These are phyloP conservation scores for Elasticomyces elasticus DNA, from an alignment of 495 filamentous ascomycete species.

Conservation along the genomic window DNA sequence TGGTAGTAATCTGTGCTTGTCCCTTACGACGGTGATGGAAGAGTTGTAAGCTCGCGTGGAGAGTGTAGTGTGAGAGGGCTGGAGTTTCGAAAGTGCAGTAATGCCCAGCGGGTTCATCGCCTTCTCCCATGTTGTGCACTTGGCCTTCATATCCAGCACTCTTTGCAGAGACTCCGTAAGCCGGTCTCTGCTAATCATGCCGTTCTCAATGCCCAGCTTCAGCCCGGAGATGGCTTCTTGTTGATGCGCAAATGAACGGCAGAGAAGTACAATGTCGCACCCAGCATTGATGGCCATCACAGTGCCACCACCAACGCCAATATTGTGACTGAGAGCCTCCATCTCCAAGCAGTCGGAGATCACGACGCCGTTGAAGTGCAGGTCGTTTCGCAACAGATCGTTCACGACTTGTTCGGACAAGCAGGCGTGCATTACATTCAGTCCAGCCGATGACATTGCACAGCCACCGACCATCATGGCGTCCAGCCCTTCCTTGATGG, in stretches of 20 bases:
- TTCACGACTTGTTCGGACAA: slow-evolving; percentile 85
- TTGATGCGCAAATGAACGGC: slow-evolving; percentile 74
- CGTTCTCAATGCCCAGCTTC: slow-evolving; percentile 76
- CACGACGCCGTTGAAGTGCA: slow-evolving; percentile 82
- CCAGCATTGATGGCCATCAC: slow-evolving; percentile 92
- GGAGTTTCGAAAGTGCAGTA: slow-evolving; percentile 59
- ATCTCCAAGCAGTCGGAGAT: slow-evolving; percentile 93
- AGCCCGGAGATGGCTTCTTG: slow-evolving; percentile 77
- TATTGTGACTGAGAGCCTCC: slow-evolving; percentile 83
- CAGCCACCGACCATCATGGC: slow-evolving; percentile 90
- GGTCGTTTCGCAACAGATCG: slow-evolving; percentile 66
- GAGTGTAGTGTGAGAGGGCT: slow-evolving; percentile 64
- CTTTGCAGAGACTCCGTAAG: slow-evolving; percentile 64
- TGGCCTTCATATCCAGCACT: slow-evolving; percentile 63
- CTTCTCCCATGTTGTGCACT: slow-evolving; percentile 73
- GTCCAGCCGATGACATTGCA: slow-evolving; percentile 72
- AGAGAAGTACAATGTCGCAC: slow-evolving; percentile 76
- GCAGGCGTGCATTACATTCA: slow-evolving; percentile 88
- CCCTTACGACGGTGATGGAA: slow-evolving; percentile 77
- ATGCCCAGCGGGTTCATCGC: slow-evolving; percentile 72
- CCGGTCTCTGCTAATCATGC: slow-evolving; percentile 64
- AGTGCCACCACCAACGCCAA: slow-evolving; percentile 82
- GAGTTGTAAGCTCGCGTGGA: slow-evolving; percentile 74
- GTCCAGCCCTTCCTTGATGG: slow-evolving; percentile 71
- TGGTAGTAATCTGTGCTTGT: slow-evolving; percentile 68